Conservation (phyloP, 345 rosid genomes). For the Iberis pinnata region DNA sequence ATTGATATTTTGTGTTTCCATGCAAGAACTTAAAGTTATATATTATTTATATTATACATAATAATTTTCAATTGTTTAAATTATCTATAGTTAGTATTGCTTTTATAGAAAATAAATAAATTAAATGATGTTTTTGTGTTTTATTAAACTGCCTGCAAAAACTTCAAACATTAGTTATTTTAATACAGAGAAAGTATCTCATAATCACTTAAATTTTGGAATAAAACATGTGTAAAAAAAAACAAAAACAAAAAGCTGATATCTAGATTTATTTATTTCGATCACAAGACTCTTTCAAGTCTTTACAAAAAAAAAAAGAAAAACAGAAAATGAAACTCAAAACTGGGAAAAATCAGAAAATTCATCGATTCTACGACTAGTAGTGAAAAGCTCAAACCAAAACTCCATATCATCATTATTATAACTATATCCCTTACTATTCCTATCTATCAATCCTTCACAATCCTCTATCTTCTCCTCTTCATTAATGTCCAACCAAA, state of each 20-base stretch:
- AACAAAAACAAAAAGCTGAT: not conserved
- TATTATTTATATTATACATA: no score
- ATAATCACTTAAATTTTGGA: no score
- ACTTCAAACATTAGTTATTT: no score
- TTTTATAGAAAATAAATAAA: no score
- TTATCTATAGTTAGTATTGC: no score
- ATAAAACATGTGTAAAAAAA: constrained; percentile 4
- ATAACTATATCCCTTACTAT: not conserved
- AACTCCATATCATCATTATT: constrained; percentile 41
- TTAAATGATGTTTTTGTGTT: no score
- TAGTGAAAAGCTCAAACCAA: constrained; percentile 46
- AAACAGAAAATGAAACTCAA: constrained; percentile 16
- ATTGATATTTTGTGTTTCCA: no score
- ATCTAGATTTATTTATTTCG: constrained; percentile 14
- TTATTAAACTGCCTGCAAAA: no score
- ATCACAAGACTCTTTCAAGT: constrained; percentile 7
- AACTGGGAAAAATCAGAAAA: constrained; percentile 35
- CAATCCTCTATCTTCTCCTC: constrained; percentile 16
- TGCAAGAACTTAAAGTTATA: no score
- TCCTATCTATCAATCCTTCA: constrained; percentile 1
- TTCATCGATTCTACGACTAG: constrained; percentile 34
- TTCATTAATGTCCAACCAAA: constrained; percentile 41
- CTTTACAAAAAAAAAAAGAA: constrained; percentile 8
- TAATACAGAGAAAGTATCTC: no score
- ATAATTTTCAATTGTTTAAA: no score